Base-by-base conservation (phyloP, 2,329 filamentous ascomycete species). In the Paraconiothyrium sp. region DNA sequence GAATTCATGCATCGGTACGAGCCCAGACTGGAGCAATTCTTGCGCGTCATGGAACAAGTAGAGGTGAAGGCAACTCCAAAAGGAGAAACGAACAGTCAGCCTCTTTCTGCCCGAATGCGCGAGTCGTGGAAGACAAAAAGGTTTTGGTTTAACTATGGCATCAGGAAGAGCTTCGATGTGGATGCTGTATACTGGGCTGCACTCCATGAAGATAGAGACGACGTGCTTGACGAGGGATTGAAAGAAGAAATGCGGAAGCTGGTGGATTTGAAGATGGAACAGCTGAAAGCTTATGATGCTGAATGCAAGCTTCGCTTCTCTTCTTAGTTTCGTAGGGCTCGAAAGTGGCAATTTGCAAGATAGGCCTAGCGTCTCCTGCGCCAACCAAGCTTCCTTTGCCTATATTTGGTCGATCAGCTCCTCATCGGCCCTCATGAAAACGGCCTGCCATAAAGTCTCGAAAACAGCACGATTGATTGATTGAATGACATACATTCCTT, bases 111-210 rank as follows among this genome's bases (percentile, higher is more conserved):
- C 16, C 63, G 65, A 30, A 80, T 81, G 75, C 72, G 74, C 37
- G 71, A 79, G 4, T 78, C 76, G 6, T 79, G 77, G 79, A 63
- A 32, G 20, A 72, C 62, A 14, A 69, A 71, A 7, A 67, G 69
- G 24, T 80, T 81, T 65, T 80, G 75, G 78, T 79, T 80, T 54
- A 64, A 81, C 48, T 78, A 73, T 64, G 76, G 72, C n/a, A 71
- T 72, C 14, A 71, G 78, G 58, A 79, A 72, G 54, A 73, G 74
- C 58, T 77, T 78, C n/a, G 75, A 79, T 44, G 37, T 79, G 1
- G 78, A 80, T 62, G 67, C 54, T 7, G 48, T 59, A 5, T 80
- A 77, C 59, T 79, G 73, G 74, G 61, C 62, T 56, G 58, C 61
- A 37, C 56, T 66, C 49, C 56, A 63, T 41, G 52, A 55, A 1